A percentile compares a stretch with the other conserved stretches of the same genome.
Evolutionary conservation across 805 yeast genomes (phyloP).

Genomic region (Kodamaea sagamina): DNA sequence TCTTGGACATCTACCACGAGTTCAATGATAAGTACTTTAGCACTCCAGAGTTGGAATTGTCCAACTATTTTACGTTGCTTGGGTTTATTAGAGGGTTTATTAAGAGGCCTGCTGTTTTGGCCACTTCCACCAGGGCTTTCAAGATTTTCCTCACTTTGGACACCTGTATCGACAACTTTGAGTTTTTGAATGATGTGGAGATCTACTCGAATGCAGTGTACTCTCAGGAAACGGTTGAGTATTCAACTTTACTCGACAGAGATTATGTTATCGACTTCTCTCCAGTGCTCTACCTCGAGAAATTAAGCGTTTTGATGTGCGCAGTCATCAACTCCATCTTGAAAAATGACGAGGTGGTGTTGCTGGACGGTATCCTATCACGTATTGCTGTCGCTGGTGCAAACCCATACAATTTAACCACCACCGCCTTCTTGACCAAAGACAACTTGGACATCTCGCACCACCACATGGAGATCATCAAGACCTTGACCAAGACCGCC

Average conservation of each 20-base stretch:
- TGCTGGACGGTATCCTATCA: slow-evolving; percentile 31
- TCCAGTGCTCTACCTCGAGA: slow-evolving; percentile 38
- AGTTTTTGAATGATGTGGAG: slow-evolving; percentile 40
- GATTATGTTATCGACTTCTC: slow-evolving; percentile 34
- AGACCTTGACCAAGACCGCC: slow-evolving; percentile 35
- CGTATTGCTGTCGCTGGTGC: slow-evolving; percentile 24
- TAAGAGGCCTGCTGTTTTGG: slow-evolving; percentile 29
- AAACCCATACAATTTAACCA: not conserved
- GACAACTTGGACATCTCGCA: not conserved
- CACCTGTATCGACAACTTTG: slow-evolving; percentile 38
- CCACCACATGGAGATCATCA: slow-evolving; percentile 14
- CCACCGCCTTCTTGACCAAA: not conserved
- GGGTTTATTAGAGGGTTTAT: slow-evolving; percentile 38
- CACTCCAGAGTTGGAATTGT: slow-evolving; percentile 22
- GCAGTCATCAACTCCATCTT: slow-evolving; percentile 34
- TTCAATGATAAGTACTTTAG: slow-evolving; percentile 31
- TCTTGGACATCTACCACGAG: slow-evolving; percentile 28
- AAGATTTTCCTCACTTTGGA: slow-evolving; percentile 36
- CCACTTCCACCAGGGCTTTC: slow-evolving; percentile 25
- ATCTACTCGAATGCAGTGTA: slow-evolving; percentile 25
- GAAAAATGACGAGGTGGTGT: slow-evolving; percentile 21
- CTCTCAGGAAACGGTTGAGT: slow-evolving; percentile 17
- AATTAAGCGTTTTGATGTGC: slow-evolving; percentile 37
- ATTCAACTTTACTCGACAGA: slow-evolving; percentile 22
- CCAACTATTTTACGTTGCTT: slow-evolving; percentile 36